Percentiles rank a stretch among this genome's conserved stretches.
These are phyloP conservation scores for Gracilaria vermiculophylla DNA, from an alignment of 23 red algal genomes.

Conservation along the genomic window DNA sequence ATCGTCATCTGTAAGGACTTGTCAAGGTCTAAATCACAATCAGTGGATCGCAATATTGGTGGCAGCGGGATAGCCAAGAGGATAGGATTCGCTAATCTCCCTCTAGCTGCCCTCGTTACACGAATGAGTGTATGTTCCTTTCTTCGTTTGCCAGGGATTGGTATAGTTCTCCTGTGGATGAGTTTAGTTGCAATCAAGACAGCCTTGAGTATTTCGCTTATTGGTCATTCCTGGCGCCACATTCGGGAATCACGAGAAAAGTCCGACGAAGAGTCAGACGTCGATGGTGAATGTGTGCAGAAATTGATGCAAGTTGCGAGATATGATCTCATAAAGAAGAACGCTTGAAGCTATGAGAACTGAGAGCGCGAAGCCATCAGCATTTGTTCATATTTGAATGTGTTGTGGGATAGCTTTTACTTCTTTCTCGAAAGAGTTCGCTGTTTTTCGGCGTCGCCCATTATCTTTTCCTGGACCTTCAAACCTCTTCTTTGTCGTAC, in stretches of 20 bases:
- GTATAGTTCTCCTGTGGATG: slow-evolving; percentile 10
- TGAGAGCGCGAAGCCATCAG: not conserved
- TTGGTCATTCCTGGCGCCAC: slow-evolving; percentile 51
- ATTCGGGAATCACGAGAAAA: not conserved
- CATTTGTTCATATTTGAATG: not conserved
- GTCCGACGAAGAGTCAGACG: slow-evolving; percentile 4
- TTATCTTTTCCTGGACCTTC: slow-evolving; percentile 83
- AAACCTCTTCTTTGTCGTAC: slow-evolving; percentile 84
- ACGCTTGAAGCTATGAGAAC: not conserved
- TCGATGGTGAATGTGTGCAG: slow-evolving; percentile 27
- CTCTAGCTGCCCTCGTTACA: slow-evolving; percentile 71
- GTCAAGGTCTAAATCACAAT: slow-evolving; percentile 19
- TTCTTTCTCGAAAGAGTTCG: slow-evolving; percentile 95
- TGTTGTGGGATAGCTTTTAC: slow-evolving; percentile 15
- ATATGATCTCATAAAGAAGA: slow-evolving; percentile 59
- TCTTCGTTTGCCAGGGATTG: slow-evolving; percentile 17
- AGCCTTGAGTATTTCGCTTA: slow-evolving; percentile 29
- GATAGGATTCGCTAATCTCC: slow-evolving; percentile 68
- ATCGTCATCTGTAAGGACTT: slow-evolving; percentile 77
- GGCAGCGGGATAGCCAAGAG: slow-evolving; percentile 73
- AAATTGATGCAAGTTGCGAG: slow-evolving; percentile 53
- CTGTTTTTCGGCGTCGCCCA: slow-evolving; percentile 96
- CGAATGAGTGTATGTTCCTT: slow-evolving; percentile 24
- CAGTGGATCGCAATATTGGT: slow-evolving; percentile 65
- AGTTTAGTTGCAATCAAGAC: slow-evolving; percentile 43